Base-by-base conservation (phyloP, 2,329 filamentous ascomycete species). In the Xylariales sp. region DNA sequence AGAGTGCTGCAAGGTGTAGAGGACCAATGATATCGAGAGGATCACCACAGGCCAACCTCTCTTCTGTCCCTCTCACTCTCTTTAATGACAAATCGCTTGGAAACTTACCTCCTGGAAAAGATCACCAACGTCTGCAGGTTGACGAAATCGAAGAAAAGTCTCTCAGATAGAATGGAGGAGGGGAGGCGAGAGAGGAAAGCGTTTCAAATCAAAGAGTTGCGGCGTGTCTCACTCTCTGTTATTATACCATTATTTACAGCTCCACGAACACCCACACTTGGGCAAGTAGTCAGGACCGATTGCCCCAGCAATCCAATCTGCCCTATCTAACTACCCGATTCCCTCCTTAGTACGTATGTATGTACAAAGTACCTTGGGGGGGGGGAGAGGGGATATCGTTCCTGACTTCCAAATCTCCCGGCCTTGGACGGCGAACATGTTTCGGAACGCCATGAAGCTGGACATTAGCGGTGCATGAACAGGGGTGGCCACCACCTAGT, bases 401-500 rank as follows among this genome's bases (percentile, higher is more conserved):
- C 17, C 28, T 18, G 35, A 31, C 28, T 10, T 16, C 27, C 35
- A 38, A 38, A 38, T 38, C 28, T 31, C 35, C 35, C 27, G 19
- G 21, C 35, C 35, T 16, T 38, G 35, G 28, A 38, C 23, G 35
- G 28, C 30, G 27, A 20, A 27, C 23, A 17, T 21, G 35, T 38
- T 38, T 21, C 30, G 15, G 17, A 29, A 38, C 27, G 24, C 25
- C 34, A 29, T 25, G 25, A 37, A 38, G 35, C 28, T 30, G n/a
- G 27, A 24, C 18, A 37, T 14, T 31, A 18, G 37, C 33, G 37
- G 37, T 30, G 37, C 23, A 18, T 30, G 16, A 8, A 23, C 37
- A 39, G 37, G 37, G 37, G 28, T 39, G 16, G 29, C 28, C 19
- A 30, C 27, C 17, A 29, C 20, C 27, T 20, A 18, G 28, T 38